Conservation (phyloP, 1,284 basidiomycete genomes). For the Ganoderma leucocontextum region DNA sequence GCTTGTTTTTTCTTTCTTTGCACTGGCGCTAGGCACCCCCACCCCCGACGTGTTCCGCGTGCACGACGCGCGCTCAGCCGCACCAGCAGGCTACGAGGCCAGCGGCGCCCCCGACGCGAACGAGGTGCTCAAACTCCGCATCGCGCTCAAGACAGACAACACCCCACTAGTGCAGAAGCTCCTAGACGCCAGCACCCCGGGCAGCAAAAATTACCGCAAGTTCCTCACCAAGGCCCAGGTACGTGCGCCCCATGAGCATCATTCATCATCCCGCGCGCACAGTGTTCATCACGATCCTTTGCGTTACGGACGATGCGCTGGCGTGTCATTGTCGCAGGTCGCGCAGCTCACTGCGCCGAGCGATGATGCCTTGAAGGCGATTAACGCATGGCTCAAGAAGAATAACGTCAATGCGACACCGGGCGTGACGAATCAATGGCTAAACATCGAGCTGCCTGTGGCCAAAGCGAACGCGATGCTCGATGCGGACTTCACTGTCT, state of each 20-base stretch:
- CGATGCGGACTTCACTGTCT: slow-evolving; percentile 46
- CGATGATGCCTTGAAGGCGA: slow-evolving; percentile 43
- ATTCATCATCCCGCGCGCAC: slow-evolving; percentile 34
- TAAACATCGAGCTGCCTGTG: slow-evolving; percentile 37
- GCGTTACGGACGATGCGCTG: slow-evolving; percentile 1
- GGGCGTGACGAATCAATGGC: slow-evolving; percentile 41
- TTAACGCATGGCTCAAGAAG: slow-evolving; percentile 48
- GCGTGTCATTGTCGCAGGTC: slow-evolving; percentile 44
- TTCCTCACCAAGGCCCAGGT: slow-evolving; percentile 33
- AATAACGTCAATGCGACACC: slow-evolving; percentile 44
- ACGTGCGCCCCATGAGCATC: not conserved
- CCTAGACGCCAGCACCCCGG: slow-evolving; percentile 35
- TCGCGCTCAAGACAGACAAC: slow-evolving; percentile 37
- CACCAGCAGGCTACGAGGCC: slow-evolving; percentile 33
- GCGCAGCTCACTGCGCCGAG: slow-evolving; percentile 47
- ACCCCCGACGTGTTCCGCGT: slow-evolving; percentile 29
- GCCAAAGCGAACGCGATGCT: slow-evolving; percentile 49
- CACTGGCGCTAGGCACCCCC: slow-evolving; percentile 34
- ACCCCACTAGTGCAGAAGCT: slow-evolving; percentile 31
- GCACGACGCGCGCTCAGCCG: slow-evolving; percentile 32
- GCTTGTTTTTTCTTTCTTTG: slow-evolving; percentile 32
- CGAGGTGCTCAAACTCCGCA: slow-evolving; percentile 34
- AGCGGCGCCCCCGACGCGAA: slow-evolving; percentile 30
- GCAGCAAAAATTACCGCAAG: slow-evolving; percentile 32
- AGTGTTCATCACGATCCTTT: slow-evolving; percentile 2